Conservation (phyloP, 495 filamentous ascomycete species). For the Parmelia sp. region DNA sequence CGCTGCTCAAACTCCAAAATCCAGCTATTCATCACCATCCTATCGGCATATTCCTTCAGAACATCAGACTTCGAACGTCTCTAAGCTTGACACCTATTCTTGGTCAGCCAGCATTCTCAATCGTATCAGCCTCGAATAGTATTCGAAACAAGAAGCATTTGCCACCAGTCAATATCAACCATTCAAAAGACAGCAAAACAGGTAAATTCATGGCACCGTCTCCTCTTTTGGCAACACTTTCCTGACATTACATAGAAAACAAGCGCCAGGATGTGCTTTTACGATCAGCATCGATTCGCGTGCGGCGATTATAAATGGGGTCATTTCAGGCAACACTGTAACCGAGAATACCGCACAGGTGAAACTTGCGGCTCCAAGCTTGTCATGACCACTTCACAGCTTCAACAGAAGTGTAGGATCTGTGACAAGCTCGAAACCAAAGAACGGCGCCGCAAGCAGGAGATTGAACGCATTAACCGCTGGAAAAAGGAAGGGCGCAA, state of each 20-base stretch:
- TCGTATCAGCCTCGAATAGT: neutral
- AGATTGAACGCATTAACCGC: constrained; percentile 69
- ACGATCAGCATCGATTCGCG: constrained; percentile 49
- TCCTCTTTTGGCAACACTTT: neutral
- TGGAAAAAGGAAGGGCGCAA: constrained; percentile 69
- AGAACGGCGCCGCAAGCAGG: constrained; percentile 63
- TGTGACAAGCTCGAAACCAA: constrained; percentile 94
- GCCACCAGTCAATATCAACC: constrained; percentile 3
- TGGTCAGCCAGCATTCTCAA: constrained; percentile 10
- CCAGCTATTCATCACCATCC: constrained; percentile 8
- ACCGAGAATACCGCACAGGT: constrained; percentile 91
- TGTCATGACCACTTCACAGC: constrained; percentile 60
- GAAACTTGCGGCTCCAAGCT: constrained; percentile 98
- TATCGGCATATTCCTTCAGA: neutral
- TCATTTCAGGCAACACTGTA: constrained; percentile 88
- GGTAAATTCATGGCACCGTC: constrained; percentile 5
- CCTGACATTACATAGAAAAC: constrained; percentile 7
- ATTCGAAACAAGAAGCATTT: constrained; percentile 7
- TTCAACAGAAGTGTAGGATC: constrained; percentile 62
- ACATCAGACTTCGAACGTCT: constrained; percentile 8
- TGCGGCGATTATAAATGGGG: constrained; percentile 97
- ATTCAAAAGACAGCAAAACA: constrained; percentile 12
- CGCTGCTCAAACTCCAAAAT: neutral
- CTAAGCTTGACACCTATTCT: neutral
- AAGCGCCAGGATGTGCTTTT: constrained; percentile 50